Percentiles rank a stretch among this genome's conserved stretches.
Conservation (phyloP, 2,329 filamentous ascomycete species). For the Fusarium equiseti region DNA sequence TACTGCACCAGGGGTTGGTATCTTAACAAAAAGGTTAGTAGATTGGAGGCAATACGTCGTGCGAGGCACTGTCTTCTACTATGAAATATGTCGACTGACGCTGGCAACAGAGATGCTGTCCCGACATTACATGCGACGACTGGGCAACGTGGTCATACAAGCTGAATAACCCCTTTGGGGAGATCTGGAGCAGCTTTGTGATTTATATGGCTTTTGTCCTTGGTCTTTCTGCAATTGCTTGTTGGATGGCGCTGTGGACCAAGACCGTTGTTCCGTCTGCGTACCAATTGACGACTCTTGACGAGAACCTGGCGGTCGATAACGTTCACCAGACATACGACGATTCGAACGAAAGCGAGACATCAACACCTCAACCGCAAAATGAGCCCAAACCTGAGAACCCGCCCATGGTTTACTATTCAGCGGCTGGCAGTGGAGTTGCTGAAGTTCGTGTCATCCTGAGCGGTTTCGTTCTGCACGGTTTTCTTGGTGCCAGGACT, state of each 20-base stretch:
- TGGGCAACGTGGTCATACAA: conserved; percentile 69
- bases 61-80: background rate
- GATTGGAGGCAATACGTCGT: background rate
- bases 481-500: conserved; percentile 90
- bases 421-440: conserved; percentile 94
- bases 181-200: conserved; percentile 78
- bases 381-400: conserved; percentile 52
- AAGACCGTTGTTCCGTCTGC: conserved; percentile 94
- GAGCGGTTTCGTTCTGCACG: conserved; percentile 97
- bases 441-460: conserved; percentile 97
- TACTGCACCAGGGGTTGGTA: conserved; percentile 82
- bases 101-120: conserved; percentile 64
- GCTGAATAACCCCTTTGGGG: conserved; percentile 59
- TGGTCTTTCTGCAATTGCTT: conserved; percentile 76
- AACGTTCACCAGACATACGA: conserved; percentile 53
- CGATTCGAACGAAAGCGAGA: conserved; percentile 59
- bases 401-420: conserved; percentile 92
- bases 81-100: conserved; percentile 16
- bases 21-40: conserved; percentile 73
- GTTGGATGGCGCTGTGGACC: conserved; percentile 85
- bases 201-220: conserved; percentile 82
- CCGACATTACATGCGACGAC: conserved; percentile 65
- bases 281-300: conserved; percentile 86
- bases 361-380: conserved; percentile 58
- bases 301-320: conserved; percentile 89